Percentiles rank a stretch among this genome's conserved stretches.
Evolutionary conservation across 768 basidiomycete genomes (phyloP).

Genomic region (Sporobolomyces roseus): DNA sequence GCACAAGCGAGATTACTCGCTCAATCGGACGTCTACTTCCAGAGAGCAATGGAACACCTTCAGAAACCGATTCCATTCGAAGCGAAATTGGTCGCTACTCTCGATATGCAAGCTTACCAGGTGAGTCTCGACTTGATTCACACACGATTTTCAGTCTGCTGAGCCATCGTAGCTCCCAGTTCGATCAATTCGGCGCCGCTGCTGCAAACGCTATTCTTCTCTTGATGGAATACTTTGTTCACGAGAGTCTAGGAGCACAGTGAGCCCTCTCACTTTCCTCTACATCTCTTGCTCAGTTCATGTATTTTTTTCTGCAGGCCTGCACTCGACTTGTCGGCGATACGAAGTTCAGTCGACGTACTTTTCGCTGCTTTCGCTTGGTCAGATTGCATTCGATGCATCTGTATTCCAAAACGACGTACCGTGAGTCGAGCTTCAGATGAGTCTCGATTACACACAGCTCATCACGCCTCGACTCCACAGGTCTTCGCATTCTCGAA

Average conservation of each 20-base stretch:
- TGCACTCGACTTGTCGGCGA: slow-evolving; percentile 13
- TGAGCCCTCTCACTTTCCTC: not conserved
- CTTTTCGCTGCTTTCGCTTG: slow-evolving; percentile 27
- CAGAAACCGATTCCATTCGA: slow-evolving; percentile 35
- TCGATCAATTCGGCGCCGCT: slow-evolving; percentile 26
- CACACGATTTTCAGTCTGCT: not conserved
- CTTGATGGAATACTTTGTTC: slow-evolving; percentile 32
- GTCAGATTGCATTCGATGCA: slow-evolving; percentile 30
- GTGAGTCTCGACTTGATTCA: not conserved
- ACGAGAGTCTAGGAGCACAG: slow-evolving; percentile 31
- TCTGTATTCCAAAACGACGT: slow-evolving; percentile 23
- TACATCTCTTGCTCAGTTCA: not conserved
- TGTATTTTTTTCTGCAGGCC: slow-evolving; percentile 1
- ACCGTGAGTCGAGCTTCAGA: too few relatives aligned
- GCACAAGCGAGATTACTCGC: slow-evolving; percentile 29
- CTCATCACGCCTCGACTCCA: not conserved
- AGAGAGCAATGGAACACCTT: slow-evolving; percentile 30
- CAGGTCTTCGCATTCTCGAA: slow-evolving; percentile 22
- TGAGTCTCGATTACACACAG: not conserved
- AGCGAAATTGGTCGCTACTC: slow-evolving; percentile 25
- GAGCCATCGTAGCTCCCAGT: not conserved
- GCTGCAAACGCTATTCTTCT: slow-evolving; percentile 32
- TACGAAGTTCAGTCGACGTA: slow-evolving; percentile 5
- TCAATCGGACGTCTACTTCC: slow-evolving; percentile 30
- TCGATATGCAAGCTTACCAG: slow-evolving; percentile 37